phyloP scores from a whole-genome alignment of 345 rosid species.

The Capsella bursapastoris region DNA sequence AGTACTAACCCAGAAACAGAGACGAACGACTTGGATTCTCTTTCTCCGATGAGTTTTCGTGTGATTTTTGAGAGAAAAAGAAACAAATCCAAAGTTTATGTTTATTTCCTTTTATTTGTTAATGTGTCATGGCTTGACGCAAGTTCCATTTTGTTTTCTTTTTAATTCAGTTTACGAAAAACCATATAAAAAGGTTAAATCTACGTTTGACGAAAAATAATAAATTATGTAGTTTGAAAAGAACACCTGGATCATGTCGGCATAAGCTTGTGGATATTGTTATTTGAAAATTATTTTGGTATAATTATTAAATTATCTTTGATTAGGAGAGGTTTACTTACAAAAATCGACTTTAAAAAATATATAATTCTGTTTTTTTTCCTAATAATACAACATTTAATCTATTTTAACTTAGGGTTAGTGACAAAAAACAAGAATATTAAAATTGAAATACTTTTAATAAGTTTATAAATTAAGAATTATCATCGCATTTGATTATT shows the following conservation, averaged over 20 bases:
- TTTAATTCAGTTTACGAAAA: background rate
- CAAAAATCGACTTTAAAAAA: no score
- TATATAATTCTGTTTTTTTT: background rate
- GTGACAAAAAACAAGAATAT: background rate
- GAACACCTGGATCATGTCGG: slow-evolving; percentile 21
- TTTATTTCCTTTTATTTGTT: background rate
- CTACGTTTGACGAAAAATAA: background rate
- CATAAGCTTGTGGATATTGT: background rate
- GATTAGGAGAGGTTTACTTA: background rate
- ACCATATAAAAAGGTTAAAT: background rate
- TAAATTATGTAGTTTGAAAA: background rate
- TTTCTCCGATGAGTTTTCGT: slow-evolving; percentile 11
- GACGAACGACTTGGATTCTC: background rate
- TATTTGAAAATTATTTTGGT: background rate
- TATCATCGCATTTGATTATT: background rate
- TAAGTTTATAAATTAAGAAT: no score
- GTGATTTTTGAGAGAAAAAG: slow-evolving; percentile 1
- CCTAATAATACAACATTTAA: background rate
- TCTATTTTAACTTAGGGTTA: background rate
- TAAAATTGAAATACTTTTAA: background rate
- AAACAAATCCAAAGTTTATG: background rate
- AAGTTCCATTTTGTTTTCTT: background rate
- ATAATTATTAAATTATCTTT: background rate
- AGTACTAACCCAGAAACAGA: slow-evolving; percentile 17
- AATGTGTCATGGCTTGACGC: background rate